Conservation (phyloP, 1,284 basidiomycete genomes). For the Golubevia pallescens region DNA sequence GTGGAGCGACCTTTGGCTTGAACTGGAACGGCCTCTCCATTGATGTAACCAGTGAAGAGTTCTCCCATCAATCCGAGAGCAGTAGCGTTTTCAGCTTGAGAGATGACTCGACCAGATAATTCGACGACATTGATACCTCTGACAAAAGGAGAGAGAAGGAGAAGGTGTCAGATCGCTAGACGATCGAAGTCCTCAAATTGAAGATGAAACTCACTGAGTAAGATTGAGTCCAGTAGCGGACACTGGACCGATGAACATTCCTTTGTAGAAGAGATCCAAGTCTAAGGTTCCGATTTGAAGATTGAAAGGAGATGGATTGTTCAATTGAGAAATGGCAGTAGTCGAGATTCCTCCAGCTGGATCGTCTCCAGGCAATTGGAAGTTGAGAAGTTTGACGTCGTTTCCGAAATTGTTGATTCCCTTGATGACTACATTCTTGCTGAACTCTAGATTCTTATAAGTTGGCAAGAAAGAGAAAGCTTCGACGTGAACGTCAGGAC, state of each 20-base stretch:
- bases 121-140: slow-evolving; percentile 46
- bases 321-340: slow-evolving; percentile 35
- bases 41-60: slow-evolving; percentile 61
- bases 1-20: slow-evolving; percentile 38
- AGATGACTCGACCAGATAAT: slow-evolving; percentile 44
- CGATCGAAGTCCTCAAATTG: too few species aligned
- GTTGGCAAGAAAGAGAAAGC: slow-evolving; percentile 59
- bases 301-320: slow-evolving; percentile 61
- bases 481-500: slow-evolving; percentile 51
- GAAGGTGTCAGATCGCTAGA: too few species aligned
- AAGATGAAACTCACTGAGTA: slow-evolving; percentile 15
- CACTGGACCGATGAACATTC: slow-evolving; percentile 47
- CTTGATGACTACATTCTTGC: slow-evolving; percentile 55
- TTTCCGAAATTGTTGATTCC: slow-evolving; percentile 54
- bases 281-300: slow-evolving; percentile 50
- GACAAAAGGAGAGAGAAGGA: not conserved
- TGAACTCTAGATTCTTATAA: slow-evolving; percentile 50
- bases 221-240: slow-evolving; percentile 44
- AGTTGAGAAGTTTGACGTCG: slow-evolving; percentile 55
- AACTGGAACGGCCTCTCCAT: slow-evolving; percentile 36
- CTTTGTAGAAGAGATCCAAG: slow-evolving; percentile 50
- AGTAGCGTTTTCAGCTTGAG: slow-evolving; percentile 43
- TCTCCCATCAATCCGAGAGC: slow-evolving; percentile 47
- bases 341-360: slow-evolving; percentile 53
- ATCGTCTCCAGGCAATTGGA: slow-evolving; percentile 59